These are phyloP conservation scores for Pelargonium cotyledonis DNA, from an alignment of 441 rosid species.

Conservation along the genomic window DNA sequence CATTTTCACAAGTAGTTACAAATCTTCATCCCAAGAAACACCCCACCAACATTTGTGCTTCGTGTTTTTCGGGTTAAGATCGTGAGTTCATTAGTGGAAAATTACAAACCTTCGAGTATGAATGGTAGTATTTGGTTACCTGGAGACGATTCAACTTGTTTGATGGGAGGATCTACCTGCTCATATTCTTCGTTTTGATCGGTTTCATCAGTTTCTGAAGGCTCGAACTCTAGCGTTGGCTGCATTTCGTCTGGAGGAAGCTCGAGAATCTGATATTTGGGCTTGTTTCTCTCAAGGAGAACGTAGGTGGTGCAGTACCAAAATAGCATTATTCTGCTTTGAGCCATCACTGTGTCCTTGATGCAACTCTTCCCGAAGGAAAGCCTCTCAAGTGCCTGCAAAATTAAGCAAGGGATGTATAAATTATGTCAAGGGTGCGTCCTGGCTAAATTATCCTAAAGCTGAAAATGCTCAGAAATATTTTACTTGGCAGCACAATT, in stretches of 20 bases:
- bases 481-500: no score
- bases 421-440: background rate
- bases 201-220: conserved; percentile 21
- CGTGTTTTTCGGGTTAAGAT: no score
- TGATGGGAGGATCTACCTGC: conserved; percentile 24
- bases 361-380: conserved; percentile 72
- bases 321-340: conserved; percentile 67
- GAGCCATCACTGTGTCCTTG: conserved; percentile 62
- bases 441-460: background rate
- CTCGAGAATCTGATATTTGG: conserved; percentile 76
- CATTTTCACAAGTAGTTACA: no score
- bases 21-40: no score
- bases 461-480: background rate
- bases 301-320: conserved; percentile 83
- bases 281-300: conserved; percentile 78
- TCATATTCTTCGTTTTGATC: conserved; percentile 24
- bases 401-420: background rate
- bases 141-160: conserved; percentile 34
- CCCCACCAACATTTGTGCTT: no score
- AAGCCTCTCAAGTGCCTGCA: conserved; percentile 78
- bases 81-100: background rate
- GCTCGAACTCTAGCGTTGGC: conserved; percentile 36
- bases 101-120: conserved; percentile 94
- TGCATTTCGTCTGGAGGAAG: conserved; percentile 29
- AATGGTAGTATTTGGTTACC: conserved; percentile 54